Evolutionary conservation across 2,329 filamentous ascomycete genomes (phyloP), one percentile per base, ranked within the genome.

Genomic region (Fusarium goolgardi): DNA sequence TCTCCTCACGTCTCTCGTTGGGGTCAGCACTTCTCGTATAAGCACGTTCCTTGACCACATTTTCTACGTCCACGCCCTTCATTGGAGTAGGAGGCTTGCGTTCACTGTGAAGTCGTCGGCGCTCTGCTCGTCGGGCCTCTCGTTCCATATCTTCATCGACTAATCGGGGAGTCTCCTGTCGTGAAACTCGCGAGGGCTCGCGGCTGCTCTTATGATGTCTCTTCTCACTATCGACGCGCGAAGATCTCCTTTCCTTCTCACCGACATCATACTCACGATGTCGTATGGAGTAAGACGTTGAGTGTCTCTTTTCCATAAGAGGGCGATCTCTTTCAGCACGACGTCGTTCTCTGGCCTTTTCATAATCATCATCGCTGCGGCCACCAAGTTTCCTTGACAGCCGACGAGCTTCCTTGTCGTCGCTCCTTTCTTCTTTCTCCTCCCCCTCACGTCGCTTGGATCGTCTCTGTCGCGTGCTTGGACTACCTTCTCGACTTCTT

Each of bases 121-220:
- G 59, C 50, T 63, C 59, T 20, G 58, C 59, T 41, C 58, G 61
- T 20, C 58, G 58, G 12, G 58, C 59, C 58, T 63, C 32, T n/a
- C 58, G n/a, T 0, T 63, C 58, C 50, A 27, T 44, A 10, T 56
- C 43, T 1, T 63, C 59, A 2, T 49, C 58, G 11, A 51, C 37
- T 8, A 47, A 10, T 15, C 59, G 58, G 29, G 25, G 37, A n/a
- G n/a, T 12, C 10, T 63, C 49, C 8, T 34, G 47, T 13, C 39
- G 49, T 13, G 59, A 49, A 16, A 23, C 27, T 39, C 59, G 50
- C 21, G 59, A 63, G n/a, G 39, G 58, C 6, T 63, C 59, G 2
- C 59, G 50, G 3, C 59, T 63, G 12, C 59, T 63, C 10, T 41
- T 63, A 27, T 63, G 59, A 12, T 47, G 59, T 20, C 49, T 29